Conservation (phyloP, 139 green algal genomes). For the Marvania coccoides region DNA sequence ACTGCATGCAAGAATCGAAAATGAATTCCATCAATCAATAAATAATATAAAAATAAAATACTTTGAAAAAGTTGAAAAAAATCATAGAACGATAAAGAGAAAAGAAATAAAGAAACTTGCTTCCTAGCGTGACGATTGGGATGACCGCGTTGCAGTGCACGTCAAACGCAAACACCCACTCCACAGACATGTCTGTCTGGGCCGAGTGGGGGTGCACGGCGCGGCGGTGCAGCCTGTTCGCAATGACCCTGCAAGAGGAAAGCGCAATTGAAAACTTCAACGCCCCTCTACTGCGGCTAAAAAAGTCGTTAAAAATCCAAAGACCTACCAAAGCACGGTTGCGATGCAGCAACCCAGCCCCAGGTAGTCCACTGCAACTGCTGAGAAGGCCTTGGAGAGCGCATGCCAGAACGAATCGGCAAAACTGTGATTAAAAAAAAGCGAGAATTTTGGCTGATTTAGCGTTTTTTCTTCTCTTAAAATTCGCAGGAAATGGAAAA, state of each 20-base stretch:
- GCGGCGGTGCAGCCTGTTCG: background rate
- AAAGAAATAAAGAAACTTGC: constrained; percentile 38
- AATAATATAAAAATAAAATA: background rate
- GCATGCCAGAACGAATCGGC: constrained; percentile 44
- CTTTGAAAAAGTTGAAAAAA: background rate
- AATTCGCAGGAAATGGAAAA: background rate
- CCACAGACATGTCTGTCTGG: background rate
- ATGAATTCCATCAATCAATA: background rate
- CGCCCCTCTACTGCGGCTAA: constrained; percentile 77
- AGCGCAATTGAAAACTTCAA: background rate
- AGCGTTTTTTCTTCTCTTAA: background rate
- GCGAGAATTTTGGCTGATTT: background rate
- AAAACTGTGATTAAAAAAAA: constrained; percentile 42
- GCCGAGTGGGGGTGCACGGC: background rate
- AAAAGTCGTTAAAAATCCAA: constrained; percentile 78
- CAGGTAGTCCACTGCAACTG: constrained; percentile 83
- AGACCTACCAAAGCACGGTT: constrained; percentile 74
- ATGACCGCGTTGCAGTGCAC: constrained; percentile 98
- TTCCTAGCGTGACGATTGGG: constrained; percentile 81
- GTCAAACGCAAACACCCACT: constrained; percentile 93
- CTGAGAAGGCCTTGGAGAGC: constrained; percentile 46
- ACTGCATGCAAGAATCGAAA: constrained; percentile 30
- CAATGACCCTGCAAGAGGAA: background rate
- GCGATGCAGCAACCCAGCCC: constrained; percentile 63
- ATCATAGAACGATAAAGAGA: background rate